phyloP scores from a whole-genome alignment of 2,329 filamentous ascomycete species.

The Microdochium paspali region DNA sequence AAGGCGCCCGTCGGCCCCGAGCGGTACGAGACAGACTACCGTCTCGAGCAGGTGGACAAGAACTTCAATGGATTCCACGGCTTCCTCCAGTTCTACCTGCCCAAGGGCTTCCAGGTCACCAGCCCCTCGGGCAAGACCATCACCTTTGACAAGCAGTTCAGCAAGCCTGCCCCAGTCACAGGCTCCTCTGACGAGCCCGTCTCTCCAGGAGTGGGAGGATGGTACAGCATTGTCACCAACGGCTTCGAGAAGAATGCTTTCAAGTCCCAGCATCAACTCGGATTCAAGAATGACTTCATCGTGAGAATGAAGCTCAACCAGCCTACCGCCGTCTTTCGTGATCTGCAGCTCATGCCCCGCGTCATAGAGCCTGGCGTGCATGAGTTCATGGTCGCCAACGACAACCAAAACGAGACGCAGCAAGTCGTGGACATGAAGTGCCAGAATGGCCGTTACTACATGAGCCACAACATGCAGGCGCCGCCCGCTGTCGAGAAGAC shows the following conservation, averaged over 20 bases:
- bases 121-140: background rate
- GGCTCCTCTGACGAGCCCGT: background rate
- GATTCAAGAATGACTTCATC: background rate
- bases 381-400: background rate
- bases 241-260: background rate
- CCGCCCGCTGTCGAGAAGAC: background rate
- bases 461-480: background rate
- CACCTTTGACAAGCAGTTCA: background rate
- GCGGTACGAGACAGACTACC: background rate
- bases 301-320: background rate
- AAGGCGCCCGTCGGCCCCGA: background rate
- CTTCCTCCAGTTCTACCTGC: background rate
- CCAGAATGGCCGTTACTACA: background rate
- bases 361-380: background rate
- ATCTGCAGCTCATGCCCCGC: background rate
- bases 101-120: background rate
- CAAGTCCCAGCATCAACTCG: background rate
- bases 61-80: background rate
- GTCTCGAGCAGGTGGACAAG: background rate
- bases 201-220: background rate
- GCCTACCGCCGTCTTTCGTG: background rate
- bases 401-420: no score
- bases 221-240: background rate
- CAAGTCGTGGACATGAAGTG: background rate
- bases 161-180: no score